Percentiles rank a stretch among this genome's conserved stretches.
phyloP scores from a whole-genome alignment of 225 moss, liverwort and hornwort genomes.

The Pleurozium schreberi region DNA sequence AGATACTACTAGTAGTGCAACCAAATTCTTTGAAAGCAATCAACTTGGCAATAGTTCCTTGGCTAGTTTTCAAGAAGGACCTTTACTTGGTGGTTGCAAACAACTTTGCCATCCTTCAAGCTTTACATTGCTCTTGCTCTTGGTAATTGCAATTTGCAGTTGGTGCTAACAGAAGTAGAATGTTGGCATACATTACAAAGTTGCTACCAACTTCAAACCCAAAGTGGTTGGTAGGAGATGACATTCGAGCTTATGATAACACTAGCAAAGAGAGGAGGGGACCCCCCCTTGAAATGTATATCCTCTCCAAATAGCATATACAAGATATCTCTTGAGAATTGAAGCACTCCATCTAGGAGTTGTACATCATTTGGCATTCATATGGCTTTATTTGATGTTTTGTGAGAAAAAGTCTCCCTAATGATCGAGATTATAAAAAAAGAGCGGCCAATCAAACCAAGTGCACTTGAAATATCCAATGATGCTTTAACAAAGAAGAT shows the following conservation, averaged over 20 bases:
- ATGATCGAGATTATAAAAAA: too few relatives aligned
- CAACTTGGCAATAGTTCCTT: not conserved
- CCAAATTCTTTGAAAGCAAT: not conserved
- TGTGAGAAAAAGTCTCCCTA: not conserved
- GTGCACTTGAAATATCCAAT: not conserved
- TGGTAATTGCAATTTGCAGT: not conserved
- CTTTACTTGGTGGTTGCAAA: not conserved
- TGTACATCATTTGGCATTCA: not conserved
- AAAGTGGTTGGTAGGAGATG: not conserved
- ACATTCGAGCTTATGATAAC: not conserved
- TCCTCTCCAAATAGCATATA: not conserved
- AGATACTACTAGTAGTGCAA: not conserved
- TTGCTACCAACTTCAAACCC: not conserved
- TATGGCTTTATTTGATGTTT: not conserved
- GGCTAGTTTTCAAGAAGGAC: not conserved
- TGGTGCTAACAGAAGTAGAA: not conserved
- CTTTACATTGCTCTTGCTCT: not conserved
- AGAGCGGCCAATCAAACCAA: accelerated
- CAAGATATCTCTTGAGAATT: accelerated
- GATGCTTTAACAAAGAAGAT: not conserved
- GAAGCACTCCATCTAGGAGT: not conserved
- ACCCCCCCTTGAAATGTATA: not conserved
- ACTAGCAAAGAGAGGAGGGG: not conserved
- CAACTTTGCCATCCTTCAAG: not conserved
- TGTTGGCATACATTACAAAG: not conserved